These are phyloP conservation scores for Barnettozyma siamensis DNA, from an alignment of 805 yeast species.

Conservation along the genomic window DNA sequence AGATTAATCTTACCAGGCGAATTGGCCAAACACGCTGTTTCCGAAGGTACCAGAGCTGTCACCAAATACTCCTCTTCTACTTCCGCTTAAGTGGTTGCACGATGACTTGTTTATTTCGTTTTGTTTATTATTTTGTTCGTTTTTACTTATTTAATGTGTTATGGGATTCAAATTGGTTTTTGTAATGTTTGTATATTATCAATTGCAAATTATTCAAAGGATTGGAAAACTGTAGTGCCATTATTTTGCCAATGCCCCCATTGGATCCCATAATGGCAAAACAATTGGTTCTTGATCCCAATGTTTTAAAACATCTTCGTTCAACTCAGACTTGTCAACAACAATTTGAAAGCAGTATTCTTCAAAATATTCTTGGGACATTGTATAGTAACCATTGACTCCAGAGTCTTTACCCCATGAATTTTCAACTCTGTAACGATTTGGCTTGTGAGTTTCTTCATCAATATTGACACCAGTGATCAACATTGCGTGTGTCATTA, in stretches of 20 bases:
- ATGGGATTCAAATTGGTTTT: constrained; percentile 12
- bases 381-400: constrained; percentile 58
- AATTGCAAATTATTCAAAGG: too few species aligned
- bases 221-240: too few species aligned
- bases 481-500: constrained; percentile 90
- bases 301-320: constrained; percentile 23
- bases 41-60: constrained; percentile 99
- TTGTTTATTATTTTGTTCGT: constrained; percentile 10
- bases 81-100: constrained; percentile 30
- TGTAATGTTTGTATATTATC: constrained; percentile 8
- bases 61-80: constrained; percentile 84
- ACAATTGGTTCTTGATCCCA: constrained; percentile 39
- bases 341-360: constrained; percentile 73
- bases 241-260: constrained; percentile 60
- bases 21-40: constrained; percentile 97
- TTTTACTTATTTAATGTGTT: constrained; percentile 12
- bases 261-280: constrained; percentile 75
- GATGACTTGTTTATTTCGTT: constrained; percentile 6
- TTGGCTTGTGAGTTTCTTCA: constrained; percentile 45
- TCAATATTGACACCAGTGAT: constrained; percentile 78
- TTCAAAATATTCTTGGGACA: constrained; percentile 70
- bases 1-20: constrained; percentile 98
- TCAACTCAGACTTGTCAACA: constrained; percentile 46
- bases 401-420: constrained; percentile 74
- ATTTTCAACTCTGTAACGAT: constrained; percentile 69